Evolutionary conservation across 306 rosid species (phyloP), one percentile per base, ranked within the genome.

Genomic region (Cucurbita pepo): DNA sequence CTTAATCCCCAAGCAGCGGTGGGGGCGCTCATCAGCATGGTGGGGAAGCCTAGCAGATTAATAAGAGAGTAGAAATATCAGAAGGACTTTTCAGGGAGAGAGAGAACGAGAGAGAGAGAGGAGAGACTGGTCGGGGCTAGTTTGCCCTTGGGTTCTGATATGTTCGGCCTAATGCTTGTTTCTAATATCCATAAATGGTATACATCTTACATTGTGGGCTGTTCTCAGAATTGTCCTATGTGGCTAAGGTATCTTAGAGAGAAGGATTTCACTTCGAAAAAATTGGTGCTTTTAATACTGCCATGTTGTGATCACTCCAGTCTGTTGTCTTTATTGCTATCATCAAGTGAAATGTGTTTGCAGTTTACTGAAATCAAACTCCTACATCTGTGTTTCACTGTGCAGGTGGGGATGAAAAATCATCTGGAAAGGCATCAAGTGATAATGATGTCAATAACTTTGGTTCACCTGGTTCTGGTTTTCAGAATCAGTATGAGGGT

Each of bases 371-470:
- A 67, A 44, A 45, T 12, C 21, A 13, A 65, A 47, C 38, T 48
- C 45, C 72, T 67, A 22, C 56, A 22, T 67, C 41, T 62, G 41
- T 44, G 16, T 25, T 45, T 36, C 4, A 25, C 10, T 66, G 58
- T 69, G 58, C 56, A 95, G 99, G 93, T 66, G 74, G 86, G 83
- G 95, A 89, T 76, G 99, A 86, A 79, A 91, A 91, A 75, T 74
- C 82, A 63, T 85, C 79, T 71, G 89, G 84, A 16, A 89, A 88
- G 87, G 59, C 83, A 50, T 80, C 76, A 4, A 79, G 55, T 56
- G 97, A 88, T 80, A 84, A 74, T 74, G 84, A 88, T 81, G 72
- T 66, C 60, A 82, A 83, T 80, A 84, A 85, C 78, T 44, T 85
- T 48, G 79, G 78, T 77, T 88, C 92, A 13, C 84, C 95, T 53